phyloP scores from a whole-genome alignment of 1,139 yeast genomes.

The Yamadazyma blattariae region DNA sequence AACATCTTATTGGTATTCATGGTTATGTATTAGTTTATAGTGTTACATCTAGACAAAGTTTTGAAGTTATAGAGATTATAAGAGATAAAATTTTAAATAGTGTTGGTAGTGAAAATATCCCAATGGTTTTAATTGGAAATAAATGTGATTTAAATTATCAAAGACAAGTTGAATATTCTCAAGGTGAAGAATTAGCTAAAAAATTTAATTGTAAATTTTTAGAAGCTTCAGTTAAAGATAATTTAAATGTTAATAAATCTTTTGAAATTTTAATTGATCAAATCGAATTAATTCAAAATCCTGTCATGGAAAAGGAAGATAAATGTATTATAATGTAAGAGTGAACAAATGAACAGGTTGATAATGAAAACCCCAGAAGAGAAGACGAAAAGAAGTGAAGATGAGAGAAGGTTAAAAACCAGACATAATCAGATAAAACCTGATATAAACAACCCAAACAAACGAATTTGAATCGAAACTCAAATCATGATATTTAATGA shows the following conservation, averaged over 20 bases:
- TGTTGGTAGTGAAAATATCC: slow-evolving; percentile 69
- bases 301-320: slow-evolving; percentile 35
- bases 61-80: slow-evolving; percentile 73
- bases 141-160: slow-evolving; percentile 69
- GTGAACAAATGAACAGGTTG: too few relatives aligned
- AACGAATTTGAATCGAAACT: too few relatives aligned
- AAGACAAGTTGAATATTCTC: slow-evolving; percentile 62
- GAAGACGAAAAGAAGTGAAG: too few relatives aligned
- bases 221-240: slow-evolving; percentile 82
- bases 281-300: slow-evolving; percentile 62
- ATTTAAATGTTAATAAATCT: slow-evolving; percentile 62
- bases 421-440: too few relatives aligned
- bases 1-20: slow-evolving; percentile 79
- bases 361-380: too few relatives aligned
- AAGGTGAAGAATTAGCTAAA: slow-evolving; percentile 64
- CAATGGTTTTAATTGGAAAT: slow-evolving; percentile 83
- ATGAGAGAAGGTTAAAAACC: too few relatives aligned
- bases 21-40: slow-evolving; percentile 84
- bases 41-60: slow-evolving; percentile 74
- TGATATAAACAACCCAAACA: too few relatives aligned
- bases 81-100: slow-evolving; percentile 82
- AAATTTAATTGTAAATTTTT: slow-evolving; percentile 65
- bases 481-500: too few relatives aligned
- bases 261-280: slow-evolving; percentile 68
- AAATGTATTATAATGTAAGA: slow-evolving; percentile 27